Conservation (phyloP, 768 basidiomycete species). For the Tricholoma saponaceum region DNA sequence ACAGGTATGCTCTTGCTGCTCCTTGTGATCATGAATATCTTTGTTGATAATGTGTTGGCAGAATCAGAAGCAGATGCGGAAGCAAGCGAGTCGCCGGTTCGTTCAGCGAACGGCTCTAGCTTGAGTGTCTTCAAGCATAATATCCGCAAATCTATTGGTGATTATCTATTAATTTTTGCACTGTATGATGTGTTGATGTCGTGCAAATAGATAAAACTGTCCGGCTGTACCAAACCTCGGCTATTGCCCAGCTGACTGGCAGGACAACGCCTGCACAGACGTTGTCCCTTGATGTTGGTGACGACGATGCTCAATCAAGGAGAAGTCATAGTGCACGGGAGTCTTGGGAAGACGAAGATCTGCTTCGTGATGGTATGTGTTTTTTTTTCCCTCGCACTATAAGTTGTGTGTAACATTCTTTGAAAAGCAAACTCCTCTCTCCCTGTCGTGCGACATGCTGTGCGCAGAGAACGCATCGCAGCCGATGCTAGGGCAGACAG, state of each 20-base stretch:
- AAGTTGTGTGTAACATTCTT: neutral
- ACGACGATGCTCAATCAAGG: conserved; percentile 20
- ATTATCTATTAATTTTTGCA: conserved; percentile 11
- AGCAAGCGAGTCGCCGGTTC: conserved; percentile 4
- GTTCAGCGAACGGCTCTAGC: conserved; percentile 23
- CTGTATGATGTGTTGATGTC: neutral
- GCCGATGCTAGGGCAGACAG: conserved; percentile 58
- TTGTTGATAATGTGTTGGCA: neutral
- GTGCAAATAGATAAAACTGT: conserved; percentile 59
- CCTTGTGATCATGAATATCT: neutral
- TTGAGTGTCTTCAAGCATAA: conserved; percentile 57
- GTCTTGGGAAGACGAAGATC: conserved; percentile 49
- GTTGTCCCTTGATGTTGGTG: conserved; percentile 34
- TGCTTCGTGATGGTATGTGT: conserved; percentile 39
- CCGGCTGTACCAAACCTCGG: conserved; percentile 63
- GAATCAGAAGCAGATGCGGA: conserved; percentile 4
- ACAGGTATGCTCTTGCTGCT: conserved; percentile 5
- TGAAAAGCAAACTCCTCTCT: conserved; percentile 45
- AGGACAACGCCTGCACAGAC: conserved; percentile 41
- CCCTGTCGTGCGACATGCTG: conserved; percentile 50
- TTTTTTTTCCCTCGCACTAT: neutral
- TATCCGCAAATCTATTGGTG: conserved; percentile 73
- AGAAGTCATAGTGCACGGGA: conserved; percentile 25
- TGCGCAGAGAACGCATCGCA: conserved; percentile 47
- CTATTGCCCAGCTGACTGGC: conserved; percentile 39